phyloP scores from a whole-genome alignment of 768 basidiomycete species.

The Leccinum broughii region DNA sequence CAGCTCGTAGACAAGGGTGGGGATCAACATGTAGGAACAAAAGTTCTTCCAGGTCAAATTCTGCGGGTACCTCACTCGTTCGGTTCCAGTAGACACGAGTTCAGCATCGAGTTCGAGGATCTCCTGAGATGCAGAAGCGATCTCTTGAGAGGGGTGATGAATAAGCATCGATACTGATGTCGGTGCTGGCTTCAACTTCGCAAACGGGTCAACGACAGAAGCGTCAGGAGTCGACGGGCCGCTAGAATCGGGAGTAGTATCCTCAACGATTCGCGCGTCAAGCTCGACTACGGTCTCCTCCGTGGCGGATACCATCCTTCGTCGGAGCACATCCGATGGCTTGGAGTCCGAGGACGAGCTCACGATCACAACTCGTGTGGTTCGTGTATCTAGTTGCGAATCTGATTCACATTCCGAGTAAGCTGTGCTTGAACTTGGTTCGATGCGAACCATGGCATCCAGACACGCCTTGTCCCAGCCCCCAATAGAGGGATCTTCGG shows the following conservation, averaged over 20 bases:
- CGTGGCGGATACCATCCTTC: slow-evolving; percentile 49
- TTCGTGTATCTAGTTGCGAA: slow-evolving; percentile 42
- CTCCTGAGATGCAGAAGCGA: slow-evolving; percentile 72
- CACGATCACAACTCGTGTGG: slow-evolving; percentile 45
- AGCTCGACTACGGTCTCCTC: slow-evolving; percentile 6
- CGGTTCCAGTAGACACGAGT: slow-evolving; percentile 69
- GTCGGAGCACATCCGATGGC: slow-evolving; percentile 54
- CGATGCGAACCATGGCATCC: slow-evolving; percentile 47
- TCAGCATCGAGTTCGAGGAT: slow-evolving; percentile 77
- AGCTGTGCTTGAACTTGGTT: slow-evolving; percentile 25
- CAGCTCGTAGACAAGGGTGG: slow-evolving; percentile 93
- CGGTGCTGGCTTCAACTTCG: slow-evolving; percentile 6
- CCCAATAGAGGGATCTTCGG: slow-evolving; percentile 46
- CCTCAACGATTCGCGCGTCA: slow-evolving; percentile 2
- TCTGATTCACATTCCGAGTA: slow-evolving; percentile 10
- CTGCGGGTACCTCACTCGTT: slow-evolving; percentile 73
- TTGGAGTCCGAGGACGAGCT: slow-evolving; percentile 54
- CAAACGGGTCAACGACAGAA: slow-evolving; percentile 10
- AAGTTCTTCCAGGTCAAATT: slow-evolving; percentile 86
- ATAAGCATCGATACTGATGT: slow-evolving; percentile 47
- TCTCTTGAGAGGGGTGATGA: slow-evolving; percentile 62
- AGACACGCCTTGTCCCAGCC: slow-evolving; percentile 66
- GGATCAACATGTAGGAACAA: slow-evolving; percentile 81
- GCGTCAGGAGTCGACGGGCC: slow-evolving; percentile 5
- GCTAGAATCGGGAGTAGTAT: slow-evolving; percentile 2